Evolutionary conservation across 2,329 filamentous ascomycete genomes (phyloP), one percentile per base, ranked within the genome.

Genomic region (Fusarium poae): DNA sequence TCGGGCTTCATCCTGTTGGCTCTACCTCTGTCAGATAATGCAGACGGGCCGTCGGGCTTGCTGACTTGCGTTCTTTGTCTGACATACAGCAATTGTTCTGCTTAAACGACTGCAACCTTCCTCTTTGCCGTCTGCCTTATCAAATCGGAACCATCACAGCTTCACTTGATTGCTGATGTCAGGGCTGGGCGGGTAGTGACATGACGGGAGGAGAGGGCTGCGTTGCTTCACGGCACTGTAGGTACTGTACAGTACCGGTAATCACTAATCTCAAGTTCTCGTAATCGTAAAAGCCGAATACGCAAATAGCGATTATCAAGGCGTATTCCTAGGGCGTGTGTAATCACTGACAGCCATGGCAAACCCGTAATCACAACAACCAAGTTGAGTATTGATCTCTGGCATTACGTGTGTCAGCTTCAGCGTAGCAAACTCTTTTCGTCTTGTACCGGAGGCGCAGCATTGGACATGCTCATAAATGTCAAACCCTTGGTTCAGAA

Each of bases 261-360:
- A 23, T 37, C 37, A 27, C 30, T 49, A 55, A 45, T 42, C 40
- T 43, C 46, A 39, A 12, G 34, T 40, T 27, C 39, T 68, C 65
- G 65, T 69, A 68, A 68, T 68, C 65, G 65, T 68, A 67, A 59
- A 68, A 67, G 6, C 64, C 65, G 65, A 67, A 67, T 67, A 67
- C 65, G 65, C 48, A 49, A 48, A 65, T 29, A 48, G 27, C 18
- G 21, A 40, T 12, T 37, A 40, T 48, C 45, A 46, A 35, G 23
- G 37, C 27, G 42, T 39, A 39, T 39, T 12, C 35, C n/a, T 15
- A 45, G 40, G 13, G 40, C 21, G 16, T 25, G 23, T 43, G 40
- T 27, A 43, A 43, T 43, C 40, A 43, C 12, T 43, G 23, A 27
- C 40, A 42, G 9, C 23, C 10, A 44, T 42, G 42, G 15, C 42